These are phyloP conservation scores for Triticum aestivum DNA, from an alignment of 176 grass and related monocot species.

Conservation along the genomic window IWGSC_CS_RefSeq_v2.1 NC_057795.1:198642541-198643040, in stretches of 20 bases:
- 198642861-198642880: background rate
- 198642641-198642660: constrained; percentile 7
- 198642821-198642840: background rate
- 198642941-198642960: too few relatives aligned
- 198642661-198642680: background rate
- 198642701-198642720: background rate
- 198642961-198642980: too few relatives aligned
- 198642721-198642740: background rate
- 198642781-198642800: constrained; percentile 20
- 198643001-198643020: too few relatives aligned
- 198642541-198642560: constrained; percentile 52
- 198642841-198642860: background rate
- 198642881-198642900: background rate
- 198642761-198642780: background rate
- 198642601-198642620: constrained; percentile 59
- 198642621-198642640: constrained; percentile 33
- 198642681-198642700: background rate
- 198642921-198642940: too few relatives aligned
- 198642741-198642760: background rate
- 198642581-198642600: constrained; percentile 85
- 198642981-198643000: too few relatives aligned
- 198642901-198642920: background rate
- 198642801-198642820: background rate
- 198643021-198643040: too few relatives aligned
- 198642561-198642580: constrained; percentile 86